Percentiles rank a stretch among this genome's conserved stretches.
phyloP scores from a whole-genome alignment of 2,329 filamentous ascomycete species.

The Alternaria rosae region DNA sequence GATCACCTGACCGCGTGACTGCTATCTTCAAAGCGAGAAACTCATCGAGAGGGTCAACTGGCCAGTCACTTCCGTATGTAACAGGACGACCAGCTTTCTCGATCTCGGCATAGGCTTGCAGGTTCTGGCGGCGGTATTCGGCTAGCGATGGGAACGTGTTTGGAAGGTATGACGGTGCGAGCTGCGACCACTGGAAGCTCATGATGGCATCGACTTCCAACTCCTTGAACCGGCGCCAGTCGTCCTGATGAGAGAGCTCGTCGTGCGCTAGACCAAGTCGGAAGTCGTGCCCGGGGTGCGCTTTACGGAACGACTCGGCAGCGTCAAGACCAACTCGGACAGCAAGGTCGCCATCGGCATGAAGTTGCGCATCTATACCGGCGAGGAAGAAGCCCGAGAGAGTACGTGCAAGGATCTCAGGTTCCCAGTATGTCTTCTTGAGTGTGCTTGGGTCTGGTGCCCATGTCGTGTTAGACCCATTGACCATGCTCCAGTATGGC shows the following conservation, averaged over 20 bases:
- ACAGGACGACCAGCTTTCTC: conserved; percentile 6
- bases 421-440: conserved; percentile 1
- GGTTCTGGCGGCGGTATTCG: conserved; percentile 4
- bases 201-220: conserved; percentile 1
- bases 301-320: background rate
- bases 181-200: conserved; percentile 7
- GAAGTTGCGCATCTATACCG: conserved; percentile 4
- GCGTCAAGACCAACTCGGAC: conserved; percentile 5
- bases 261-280: conserved; percentile 8
- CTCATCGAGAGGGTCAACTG: conserved; percentile 5
- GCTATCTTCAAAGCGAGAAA: conserved; percentile 6
- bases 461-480: conserved; percentile 3
- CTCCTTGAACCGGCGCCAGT: conserved; percentile 1
- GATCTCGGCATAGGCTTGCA: conserved; percentile 8
- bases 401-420: conserved; percentile 7
- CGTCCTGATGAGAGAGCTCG: background rate
- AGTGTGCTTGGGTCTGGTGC: background rate
- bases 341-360: conserved; percentile 1
- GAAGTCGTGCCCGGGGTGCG: conserved; percentile 3
- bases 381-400: background rate
- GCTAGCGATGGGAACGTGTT: conserved; percentile 4
- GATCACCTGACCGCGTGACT: conserved; percentile 3
- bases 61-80: conserved; percentile 8
- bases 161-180: conserved; percentile 4
- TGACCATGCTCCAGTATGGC: conserved; percentile 3